Percentiles rank a stretch among this genome's conserved stretches.
Conservation (phyloP, 441 rosid species). For the Rhodomyrtus psidioides region DNA sequence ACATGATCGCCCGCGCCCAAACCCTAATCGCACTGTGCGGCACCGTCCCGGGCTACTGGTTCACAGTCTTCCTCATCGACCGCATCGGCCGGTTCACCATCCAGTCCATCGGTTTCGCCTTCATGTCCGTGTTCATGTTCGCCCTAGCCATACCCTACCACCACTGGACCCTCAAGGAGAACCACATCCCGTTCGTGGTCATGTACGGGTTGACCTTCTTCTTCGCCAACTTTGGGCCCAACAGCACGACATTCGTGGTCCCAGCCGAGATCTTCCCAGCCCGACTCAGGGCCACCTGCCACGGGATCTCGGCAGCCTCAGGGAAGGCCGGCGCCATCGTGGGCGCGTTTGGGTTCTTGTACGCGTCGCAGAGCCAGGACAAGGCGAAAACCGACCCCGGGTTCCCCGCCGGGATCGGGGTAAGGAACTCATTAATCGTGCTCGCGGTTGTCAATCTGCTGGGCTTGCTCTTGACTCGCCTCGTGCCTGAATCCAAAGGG, state of each 20-base stretch:
- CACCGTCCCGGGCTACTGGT: slow-evolving; percentile 10
- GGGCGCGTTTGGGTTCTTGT: slow-evolving; percentile 10
- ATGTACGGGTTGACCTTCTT: slow-evolving; percentile 6
- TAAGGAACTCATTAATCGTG: slow-evolving; percentile 4
- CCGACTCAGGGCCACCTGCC: slow-evolving; percentile 4
- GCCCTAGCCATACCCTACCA: slow-evolving; percentile 11
- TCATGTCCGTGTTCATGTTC: slow-evolving; percentile 12
- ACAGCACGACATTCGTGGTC: slow-evolving; percentile 8
- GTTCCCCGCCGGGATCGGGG: slow-evolving; percentile 10
- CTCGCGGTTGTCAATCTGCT: neutral
- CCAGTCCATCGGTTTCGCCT: slow-evolving; percentile 4
- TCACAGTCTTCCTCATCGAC: slow-evolving; percentile 6
- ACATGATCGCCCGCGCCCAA: slow-evolving; percentile 6
- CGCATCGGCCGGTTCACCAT: slow-evolving; percentile 4
- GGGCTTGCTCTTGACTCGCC: neutral
- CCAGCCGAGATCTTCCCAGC: slow-evolving; percentile 11
- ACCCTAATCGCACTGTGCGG: slow-evolving; percentile 9
- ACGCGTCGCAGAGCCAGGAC: slow-evolving; percentile 6
- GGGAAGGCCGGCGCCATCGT: slow-evolving; percentile 9
- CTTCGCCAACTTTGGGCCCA: slow-evolving; percentile 15
- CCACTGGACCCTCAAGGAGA: slow-evolving; percentile 3
- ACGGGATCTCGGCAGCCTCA: slow-evolving; percentile 8
- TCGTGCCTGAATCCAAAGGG: slow-evolving; percentile 10
- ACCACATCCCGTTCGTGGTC: neutral
- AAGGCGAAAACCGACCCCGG: slow-evolving; percentile 6